A percentile compares a stretch with the other conserved stretches of the same genome.
These are phyloP conservation scores for Solanum ahanhuiri DNA, from an alignment of 257 asterid genomes.

Conservation along the genomic window DNA sequence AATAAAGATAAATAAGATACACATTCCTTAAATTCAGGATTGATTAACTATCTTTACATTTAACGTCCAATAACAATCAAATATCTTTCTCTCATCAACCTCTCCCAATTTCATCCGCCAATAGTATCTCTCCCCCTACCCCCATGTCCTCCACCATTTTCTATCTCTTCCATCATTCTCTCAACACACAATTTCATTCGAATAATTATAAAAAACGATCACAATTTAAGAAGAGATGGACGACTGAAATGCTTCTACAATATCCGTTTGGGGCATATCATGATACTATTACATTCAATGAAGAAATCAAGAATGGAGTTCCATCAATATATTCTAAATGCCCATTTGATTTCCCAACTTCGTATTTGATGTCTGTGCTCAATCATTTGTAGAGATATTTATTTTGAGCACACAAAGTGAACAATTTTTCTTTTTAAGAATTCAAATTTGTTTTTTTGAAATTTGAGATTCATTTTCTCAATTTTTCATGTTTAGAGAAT, in stretches of 20 bases:
- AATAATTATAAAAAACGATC: too few relatives aligned
- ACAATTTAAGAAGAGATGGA: conserved; percentile 54
- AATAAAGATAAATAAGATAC: too few relatives aligned
- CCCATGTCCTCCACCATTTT: too few relatives aligned
- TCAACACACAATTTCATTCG: too few relatives aligned
- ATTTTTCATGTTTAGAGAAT: not conserved
- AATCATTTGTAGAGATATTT: not conserved
- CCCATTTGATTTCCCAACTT: conserved; percentile 58
- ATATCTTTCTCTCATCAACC: too few relatives aligned
- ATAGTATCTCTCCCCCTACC: too few relatives aligned
- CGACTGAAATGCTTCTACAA: conserved; percentile 81
- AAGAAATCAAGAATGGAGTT: not conserved
- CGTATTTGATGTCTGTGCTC: conserved; percentile 15
- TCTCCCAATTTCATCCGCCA: too few relatives aligned
- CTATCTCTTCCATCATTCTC: too few relatives aligned
- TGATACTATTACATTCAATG: conserved; percentile 5
- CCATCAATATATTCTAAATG: conserved; percentile 47
- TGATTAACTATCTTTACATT: too few relatives aligned
- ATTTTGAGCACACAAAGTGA: not conserved
- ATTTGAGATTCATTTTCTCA: not conserved
- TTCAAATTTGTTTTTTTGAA: not conserved
- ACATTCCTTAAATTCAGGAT: too few relatives aligned
- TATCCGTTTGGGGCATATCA: conserved; percentile 47
- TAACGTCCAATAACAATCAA: too few relatives aligned
- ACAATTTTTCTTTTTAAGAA: not conserved